phyloP scores from a whole-genome alignment of 768 basidiomycete species.

The Auricularia sp. region DNA sequence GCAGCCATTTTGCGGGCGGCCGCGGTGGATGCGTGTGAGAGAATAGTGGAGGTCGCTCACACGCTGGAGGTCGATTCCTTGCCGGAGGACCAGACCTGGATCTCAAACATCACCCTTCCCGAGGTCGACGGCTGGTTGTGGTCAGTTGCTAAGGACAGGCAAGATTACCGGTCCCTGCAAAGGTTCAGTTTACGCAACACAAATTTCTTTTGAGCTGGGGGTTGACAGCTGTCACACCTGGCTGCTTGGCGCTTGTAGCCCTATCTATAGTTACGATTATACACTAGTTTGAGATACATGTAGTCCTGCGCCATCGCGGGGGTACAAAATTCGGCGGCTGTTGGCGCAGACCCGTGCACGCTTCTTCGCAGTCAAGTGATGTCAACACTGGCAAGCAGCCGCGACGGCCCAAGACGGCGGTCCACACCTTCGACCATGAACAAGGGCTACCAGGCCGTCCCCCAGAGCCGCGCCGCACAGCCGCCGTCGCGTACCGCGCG shows the following conservation, averaged over 20 bases:
- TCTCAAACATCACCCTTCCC: slow-evolving; percentile 47
- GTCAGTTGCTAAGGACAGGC: slow-evolving; percentile 68
- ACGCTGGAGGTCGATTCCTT: slow-evolving; percentile 23
- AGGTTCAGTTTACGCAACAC: slow-evolving; percentile 61
- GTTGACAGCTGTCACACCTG: background rate
- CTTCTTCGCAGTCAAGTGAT: no score
- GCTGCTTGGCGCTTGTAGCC: background rate
- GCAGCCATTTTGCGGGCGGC: slow-evolving; percentile 69
- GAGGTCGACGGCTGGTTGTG: slow-evolving; percentile 74
- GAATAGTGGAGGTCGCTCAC: slow-evolving; percentile 48
- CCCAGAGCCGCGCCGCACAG: background rate
- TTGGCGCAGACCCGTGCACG: no score
- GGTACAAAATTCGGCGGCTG: no score
- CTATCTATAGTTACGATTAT: background rate
- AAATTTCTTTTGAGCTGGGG: slow-evolving; percentile 48
- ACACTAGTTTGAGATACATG: no score
- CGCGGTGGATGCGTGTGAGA: slow-evolving; percentile 68
- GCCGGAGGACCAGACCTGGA: slow-evolving; percentile 32
- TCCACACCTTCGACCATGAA: background rate
- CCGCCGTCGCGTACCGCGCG: background rate
- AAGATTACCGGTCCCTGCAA: slow-evolving; percentile 55
- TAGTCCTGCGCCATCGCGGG: no score
- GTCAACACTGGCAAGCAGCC: no score
- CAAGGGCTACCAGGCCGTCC: background rate
- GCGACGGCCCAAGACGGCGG: no score